Evolutionary conservation across 192 early-diverging fungal genomes (phyloP), one percentile per base, ranked within the genome.

Genomic region (Funneliformis geosporum): DNA sequence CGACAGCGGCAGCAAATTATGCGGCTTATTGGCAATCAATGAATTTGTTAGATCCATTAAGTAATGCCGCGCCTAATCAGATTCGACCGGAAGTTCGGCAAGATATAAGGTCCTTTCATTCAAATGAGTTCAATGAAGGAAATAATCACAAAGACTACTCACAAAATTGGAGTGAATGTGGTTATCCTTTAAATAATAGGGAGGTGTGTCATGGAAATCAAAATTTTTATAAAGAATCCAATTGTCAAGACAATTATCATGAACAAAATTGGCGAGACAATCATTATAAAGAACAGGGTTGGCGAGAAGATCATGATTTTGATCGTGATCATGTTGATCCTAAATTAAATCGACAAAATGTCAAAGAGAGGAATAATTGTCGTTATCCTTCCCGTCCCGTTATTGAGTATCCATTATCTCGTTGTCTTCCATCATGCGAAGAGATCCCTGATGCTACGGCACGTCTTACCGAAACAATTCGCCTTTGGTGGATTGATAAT

Each of bases 401-500:
- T 44, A 44, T 71, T 40, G 69, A 71, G 23, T 71, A 71, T 46
- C 43, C 69, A 27, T 25, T 71, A 71, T 40, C 69, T 40, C 69
- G 69, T 18, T 71, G 69, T 44, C 38, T 71, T 23, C 69, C 69
- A 42, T 71, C 69, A 46, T 40, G 28, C n/a, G 69, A 71, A 71
- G 69, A 40, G n/a, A 71, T 71, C n/a, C 69, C 69, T 71, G 69
- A 71, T n/a, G 40, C 69, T 44, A 44, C 43, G 11, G 69, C 69
- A 23, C 69, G 69, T 44, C 40, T 71, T 46, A 71, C 38, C 14
- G 69, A 71, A 23, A 71, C 43, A n/a, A 71, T 71, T 44, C 69
- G 69, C 39, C 38, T 71, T 40, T 71, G 69, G 69, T 71, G 69
- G 69, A 40, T 71, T 44, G 69, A 71, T 71, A 71, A 71, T 25